Conservation (phyloP, 2,329 filamentous ascomycete genomes). For the Aureobasidium sp. region DNA sequence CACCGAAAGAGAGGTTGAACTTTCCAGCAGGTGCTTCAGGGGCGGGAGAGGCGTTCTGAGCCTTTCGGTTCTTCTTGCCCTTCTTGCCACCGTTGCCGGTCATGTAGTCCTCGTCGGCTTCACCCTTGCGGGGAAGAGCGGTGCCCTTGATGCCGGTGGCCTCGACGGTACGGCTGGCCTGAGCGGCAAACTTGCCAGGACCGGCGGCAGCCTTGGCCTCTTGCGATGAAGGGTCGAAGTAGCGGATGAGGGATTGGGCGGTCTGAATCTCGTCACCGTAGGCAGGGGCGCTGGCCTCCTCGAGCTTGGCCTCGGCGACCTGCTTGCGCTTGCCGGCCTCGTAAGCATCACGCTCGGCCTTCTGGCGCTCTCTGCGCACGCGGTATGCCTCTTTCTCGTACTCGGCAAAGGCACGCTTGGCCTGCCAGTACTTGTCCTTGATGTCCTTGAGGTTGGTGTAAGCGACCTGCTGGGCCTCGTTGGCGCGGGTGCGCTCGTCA, state of each 20-base stretch:
- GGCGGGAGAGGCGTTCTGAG: slow-evolving; percentile 32
- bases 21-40: slow-evolving; percentile 42
- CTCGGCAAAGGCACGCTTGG: slow-evolving; percentile 71
- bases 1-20: slow-evolving; percentile 81
- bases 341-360: slow-evolving; percentile 68
- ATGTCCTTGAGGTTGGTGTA: slow-evolving; percentile 72
- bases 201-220: slow-evolving; percentile 53
- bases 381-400: slow-evolving; percentile 79
- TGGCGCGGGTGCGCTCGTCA: slow-evolving; percentile 76
- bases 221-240: slow-evolving; percentile 70
- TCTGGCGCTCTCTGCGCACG: slow-evolving; percentile 65
- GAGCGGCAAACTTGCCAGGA: slow-evolving; percentile 66
- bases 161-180: slow-evolving; percentile 75
- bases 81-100: slow-evolving; percentile 64
- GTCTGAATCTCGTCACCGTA: slow-evolving; percentile 89
- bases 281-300: slow-evolving; percentile 75
- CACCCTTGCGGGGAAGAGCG: slow-evolving; percentile 68
- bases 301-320: slow-evolving; percentile 65
- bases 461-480: slow-evolving; percentile 79
- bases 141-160: slow-evolving; percentile 75
- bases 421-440: slow-evolving; percentile 80
- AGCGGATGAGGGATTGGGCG: slow-evolving; percentile 77
- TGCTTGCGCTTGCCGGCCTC: slow-evolving; percentile 66
- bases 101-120: slow-evolving; percentile 75
- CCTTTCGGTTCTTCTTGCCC: slow-evolving; percentile 81